Conservation (phyloP, 345 rosid species). For the Orychophragmus violaceus region DNA sequence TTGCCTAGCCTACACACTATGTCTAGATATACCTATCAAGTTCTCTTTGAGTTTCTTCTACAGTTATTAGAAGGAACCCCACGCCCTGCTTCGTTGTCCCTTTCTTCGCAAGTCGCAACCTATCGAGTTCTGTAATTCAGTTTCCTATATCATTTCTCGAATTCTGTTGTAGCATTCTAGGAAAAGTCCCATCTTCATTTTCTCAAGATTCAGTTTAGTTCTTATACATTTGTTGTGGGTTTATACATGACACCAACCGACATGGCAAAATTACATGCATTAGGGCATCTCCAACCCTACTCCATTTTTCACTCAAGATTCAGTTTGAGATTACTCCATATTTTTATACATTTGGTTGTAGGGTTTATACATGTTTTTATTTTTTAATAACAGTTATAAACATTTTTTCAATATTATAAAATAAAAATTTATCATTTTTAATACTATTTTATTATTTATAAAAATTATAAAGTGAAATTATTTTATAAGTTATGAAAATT, state of each 20-base stretch:
- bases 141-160: slow-evolving; percentile 17
- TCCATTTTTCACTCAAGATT: too few species aligned
- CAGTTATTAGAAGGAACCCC: slow-evolving; percentile 25
- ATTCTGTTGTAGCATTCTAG: slow-evolving; percentile 13
- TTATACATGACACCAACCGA: neutral
- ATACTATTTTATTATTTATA: too few species aligned
- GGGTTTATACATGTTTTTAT: too few species aligned
- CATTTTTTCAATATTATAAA: too few species aligned
- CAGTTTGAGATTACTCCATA: too few species aligned
- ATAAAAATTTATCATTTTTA: too few species aligned
- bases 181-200: slow-evolving; percentile 7
- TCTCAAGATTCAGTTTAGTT: neutral
- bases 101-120: slow-evolving; percentile 5
- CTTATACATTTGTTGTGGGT: neutral
- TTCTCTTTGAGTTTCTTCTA: slow-evolving; percentile 24
- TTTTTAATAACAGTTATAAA: too few species aligned
- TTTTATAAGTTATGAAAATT: too few species aligned
- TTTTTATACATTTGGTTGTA: too few species aligned
- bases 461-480: too few species aligned
- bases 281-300: too few species aligned
- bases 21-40: slow-evolving; percentile 5
- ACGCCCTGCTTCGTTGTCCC: slow-evolving; percentile 30
- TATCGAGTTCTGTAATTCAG: neutral
- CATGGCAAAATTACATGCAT: neutral
- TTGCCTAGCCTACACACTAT: slow-evolving; percentile 13